phyloP scores from a whole-genome alignment of 768 basidiomycete genomes.

The Suillus subalutaceus region DNA sequence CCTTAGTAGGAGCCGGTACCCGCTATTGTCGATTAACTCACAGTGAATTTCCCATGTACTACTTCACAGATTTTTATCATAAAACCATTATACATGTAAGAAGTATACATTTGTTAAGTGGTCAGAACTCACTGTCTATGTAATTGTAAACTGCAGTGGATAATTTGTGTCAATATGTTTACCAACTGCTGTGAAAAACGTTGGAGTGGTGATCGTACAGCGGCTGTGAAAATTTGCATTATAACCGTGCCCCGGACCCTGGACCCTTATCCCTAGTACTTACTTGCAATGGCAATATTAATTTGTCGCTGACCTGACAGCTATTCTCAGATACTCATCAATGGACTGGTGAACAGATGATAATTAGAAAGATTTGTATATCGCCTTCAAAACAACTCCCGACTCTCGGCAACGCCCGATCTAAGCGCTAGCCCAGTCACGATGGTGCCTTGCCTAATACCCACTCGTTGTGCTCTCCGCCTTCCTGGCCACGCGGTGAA shows the following conservation, averaged over 20 bases:
- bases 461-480: slow-evolving; percentile 53
- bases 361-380: too few relatives aligned
- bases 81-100: not conserved
- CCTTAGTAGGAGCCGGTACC: not conserved
- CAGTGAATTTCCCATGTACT: not conserved
- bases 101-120: not conserved
- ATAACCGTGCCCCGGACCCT: not conserved
- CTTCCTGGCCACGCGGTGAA: slow-evolving; percentile 46
- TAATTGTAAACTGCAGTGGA: not conserved
- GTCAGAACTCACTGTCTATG: not conserved
- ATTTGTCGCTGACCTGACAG: not conserved
- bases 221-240: not conserved
- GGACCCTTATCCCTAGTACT: not conserved
- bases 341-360: too few relatives aligned
- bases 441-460: not conserved
- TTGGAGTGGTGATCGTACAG: not conserved
- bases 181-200: not conserved
- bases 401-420: not conserved
- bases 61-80: not conserved
- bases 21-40: not conserved
- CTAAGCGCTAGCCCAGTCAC: not conserved
- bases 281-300: not conserved
- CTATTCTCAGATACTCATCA: too few relatives aligned
- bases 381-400: too few relatives aligned
- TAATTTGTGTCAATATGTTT: not conserved